Base-by-base conservation (phyloP, 495 filamentous ascomycete species). In the Xylaria grammica region DNA sequence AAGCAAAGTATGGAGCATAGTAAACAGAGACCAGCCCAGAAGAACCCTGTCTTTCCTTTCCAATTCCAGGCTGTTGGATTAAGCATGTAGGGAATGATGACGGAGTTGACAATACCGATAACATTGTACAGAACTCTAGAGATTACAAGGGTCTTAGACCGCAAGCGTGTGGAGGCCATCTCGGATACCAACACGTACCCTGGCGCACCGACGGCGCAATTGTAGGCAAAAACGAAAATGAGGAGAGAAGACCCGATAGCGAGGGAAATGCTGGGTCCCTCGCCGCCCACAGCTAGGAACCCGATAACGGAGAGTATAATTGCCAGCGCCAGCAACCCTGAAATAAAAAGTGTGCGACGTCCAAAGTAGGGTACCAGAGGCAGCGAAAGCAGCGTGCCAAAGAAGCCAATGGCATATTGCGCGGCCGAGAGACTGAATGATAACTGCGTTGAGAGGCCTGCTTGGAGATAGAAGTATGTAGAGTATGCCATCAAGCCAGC, bases 381-480 rank as follows among this genome's bases (percentile, higher is more conserved):
- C 78, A 78, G 81, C 26, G 78, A 79, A 19, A 75, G 22, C 19
- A 77, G 50, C 4, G 79, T 81, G 3, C 78, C 80, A 1, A 79
- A 56, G 32, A 83, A 78, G 24, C 71, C 81, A 4, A 84, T 66
- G 0, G 66, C 80, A 5, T 75, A 73, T 11, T 70, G 72, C 27
- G 75, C 82, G 4, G 83, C 55, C 17, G 60, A 63, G 15, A 83
- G 22, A 29, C 68, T 60, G 65, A 66, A 79, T 3, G 71, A 53
- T 3, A 69, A 30, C 5, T 52, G 22, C 26, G 67, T 30, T 44
- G 49, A 62, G 44, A 83, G 54, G 3, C 79, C 79, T 1, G 75
- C 71, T 51, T 74, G 78, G 48, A 73, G 53, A 69, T 82, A 82
- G 70, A 85, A 84, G 64, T 77, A 81, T 71, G 59, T 73, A 72